Evolutionary conservation across 1,139 yeast species (phyloP).

Genomic region (Hyphopichia wangnamkhiaoensis): DNA sequence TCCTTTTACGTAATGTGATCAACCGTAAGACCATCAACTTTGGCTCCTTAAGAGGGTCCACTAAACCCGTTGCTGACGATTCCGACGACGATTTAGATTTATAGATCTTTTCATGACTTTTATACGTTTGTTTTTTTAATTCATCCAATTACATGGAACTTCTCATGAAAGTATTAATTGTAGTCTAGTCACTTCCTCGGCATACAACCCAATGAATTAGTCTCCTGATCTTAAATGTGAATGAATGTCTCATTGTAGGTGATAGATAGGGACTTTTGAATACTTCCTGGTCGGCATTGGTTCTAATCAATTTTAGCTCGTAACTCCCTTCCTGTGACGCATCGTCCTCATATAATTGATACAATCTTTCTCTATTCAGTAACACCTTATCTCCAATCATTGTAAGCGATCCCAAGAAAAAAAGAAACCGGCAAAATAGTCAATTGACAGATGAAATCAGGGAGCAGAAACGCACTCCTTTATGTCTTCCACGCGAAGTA

Average conservation of each 20-base stretch:
- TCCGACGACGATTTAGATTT: slow-evolving; percentile 20
- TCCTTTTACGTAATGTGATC: slow-evolving; percentile 32
- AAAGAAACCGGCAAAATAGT: neutral
- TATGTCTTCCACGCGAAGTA: neutral
- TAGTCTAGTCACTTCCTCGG: neutral
- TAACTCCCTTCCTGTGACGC: neutral
- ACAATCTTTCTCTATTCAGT: slow-evolving; percentile 3
- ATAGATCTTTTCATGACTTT: neutral
- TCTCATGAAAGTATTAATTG: too few relatives aligned
- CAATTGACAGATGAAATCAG: too few relatives aligned
- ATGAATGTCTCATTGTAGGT: neutral
- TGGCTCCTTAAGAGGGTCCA: slow-evolving; percentile 15
- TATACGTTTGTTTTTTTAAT: too few relatives aligned
- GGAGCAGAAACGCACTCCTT: neutral
- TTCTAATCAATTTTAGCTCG: neutral
- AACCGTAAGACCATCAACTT: slow-evolving; percentile 34
- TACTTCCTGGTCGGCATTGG: neutral
- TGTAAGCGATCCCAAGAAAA: neutral
- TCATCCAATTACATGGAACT: neutral
- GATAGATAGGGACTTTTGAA: neutral
- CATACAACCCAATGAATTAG: neutral
- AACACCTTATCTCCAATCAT: slow-evolving; percentile 7
- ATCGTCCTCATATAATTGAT: neutral
- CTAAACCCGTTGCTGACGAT: slow-evolving; percentile 8
- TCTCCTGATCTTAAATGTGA: neutral